Conservation (phyloP, 768 basidiomycete species). For the Gyrodon lividus region DNA sequence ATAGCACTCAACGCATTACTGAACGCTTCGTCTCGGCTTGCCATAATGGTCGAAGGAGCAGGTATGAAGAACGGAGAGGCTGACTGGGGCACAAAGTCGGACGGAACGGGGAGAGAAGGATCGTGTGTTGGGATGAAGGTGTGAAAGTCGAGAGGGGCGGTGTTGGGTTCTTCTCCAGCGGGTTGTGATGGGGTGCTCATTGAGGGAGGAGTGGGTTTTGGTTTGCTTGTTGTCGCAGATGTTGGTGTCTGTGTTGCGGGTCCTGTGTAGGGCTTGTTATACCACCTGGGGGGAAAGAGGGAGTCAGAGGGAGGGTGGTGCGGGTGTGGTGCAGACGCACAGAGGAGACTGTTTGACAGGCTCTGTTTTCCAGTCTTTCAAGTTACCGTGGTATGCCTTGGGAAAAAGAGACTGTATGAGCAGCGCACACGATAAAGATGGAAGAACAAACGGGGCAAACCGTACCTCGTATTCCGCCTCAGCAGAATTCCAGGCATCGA, state of each 20-base stretch:
- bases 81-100: slow-evolving; percentile 14
- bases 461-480: slow-evolving; percentile 74
- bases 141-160: slow-evolving; percentile 64
- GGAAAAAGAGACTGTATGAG: not conserved
- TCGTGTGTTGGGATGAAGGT: slow-evolving; percentile 72
- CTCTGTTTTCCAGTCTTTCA: slow-evolving; percentile 68
- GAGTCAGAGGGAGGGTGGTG: not conserved
- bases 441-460: not conserved
- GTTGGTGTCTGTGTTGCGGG: slow-evolving; percentile 19
- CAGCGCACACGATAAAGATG: not conserved
- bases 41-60: slow-evolving; percentile 36
- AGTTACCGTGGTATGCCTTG: slow-evolving; percentile 64
- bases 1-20: slow-evolving; percentile 70
- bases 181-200: not conserved
- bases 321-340: slow-evolving; percentile 40
- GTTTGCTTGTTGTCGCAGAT: slow-evolving; percentile 10
- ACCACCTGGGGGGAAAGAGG: slow-evolving; percentile 55
- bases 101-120: slow-evolving; percentile 49
- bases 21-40: slow-evolving; percentile 75
- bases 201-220: not conserved
- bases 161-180: slow-evolving; percentile 42
- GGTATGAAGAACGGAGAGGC: slow-evolving; percentile 29
- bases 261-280: slow-evolving; percentile 53
- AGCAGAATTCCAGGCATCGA: slow-evolving; percentile 84
- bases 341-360: slow-evolving; percentile 69